Evolutionary conservation across 331 rosid genomes (phyloP), one percentile per base, ranked within the genome.

Genomic region (Telfairia occidentalis): DNA sequence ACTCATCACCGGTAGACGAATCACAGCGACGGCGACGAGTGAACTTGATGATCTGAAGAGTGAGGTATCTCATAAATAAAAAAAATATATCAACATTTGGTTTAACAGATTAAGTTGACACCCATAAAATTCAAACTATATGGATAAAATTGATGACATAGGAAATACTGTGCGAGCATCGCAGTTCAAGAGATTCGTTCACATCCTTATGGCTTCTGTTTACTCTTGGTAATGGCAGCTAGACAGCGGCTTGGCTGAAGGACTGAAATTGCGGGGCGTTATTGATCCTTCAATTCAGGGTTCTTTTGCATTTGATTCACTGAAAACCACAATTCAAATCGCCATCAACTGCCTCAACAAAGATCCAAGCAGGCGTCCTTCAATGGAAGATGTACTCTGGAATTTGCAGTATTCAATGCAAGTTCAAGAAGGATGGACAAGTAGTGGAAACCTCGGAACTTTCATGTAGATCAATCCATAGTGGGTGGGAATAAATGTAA

Each of bases 401-500:
- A 86, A 94, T 79, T 77, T 94, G 84, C 97, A 91, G 84, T 94
- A 94, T 63, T 81, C 98, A n/a, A 81, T 89, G 79, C 98, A 94
- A 80, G 96, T 91, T 78, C 97, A 94, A 83, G 98, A 89, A 76
- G 91, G 90, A 1, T 88, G 98, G 91, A 85, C 84, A 35, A 88
- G 96, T 81, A 88, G 97, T 67, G 99, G 97, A 66, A 91, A 83
- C 80, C 85, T 90, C 48, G 77, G 85, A 81, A 79, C 86, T 49
- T 87, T 78, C 75, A 76, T 85, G 81, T 91, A 87, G 76, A 57
- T 7, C 16, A 29, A 48, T 29, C 76, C 18, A 23, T 6, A 35
- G 18, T 12, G 78, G 45, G 4, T 13, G 74, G 73, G 78, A 83
- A 88, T 79, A 82, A 32, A 64, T 74, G 89, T 78, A 81, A 70